These are phyloP conservation scores for Trichoderma atrobrunneum DNA, from an alignment of 2,329 filamentous ascomycete species.

Conservation along the genomic window DNA sequence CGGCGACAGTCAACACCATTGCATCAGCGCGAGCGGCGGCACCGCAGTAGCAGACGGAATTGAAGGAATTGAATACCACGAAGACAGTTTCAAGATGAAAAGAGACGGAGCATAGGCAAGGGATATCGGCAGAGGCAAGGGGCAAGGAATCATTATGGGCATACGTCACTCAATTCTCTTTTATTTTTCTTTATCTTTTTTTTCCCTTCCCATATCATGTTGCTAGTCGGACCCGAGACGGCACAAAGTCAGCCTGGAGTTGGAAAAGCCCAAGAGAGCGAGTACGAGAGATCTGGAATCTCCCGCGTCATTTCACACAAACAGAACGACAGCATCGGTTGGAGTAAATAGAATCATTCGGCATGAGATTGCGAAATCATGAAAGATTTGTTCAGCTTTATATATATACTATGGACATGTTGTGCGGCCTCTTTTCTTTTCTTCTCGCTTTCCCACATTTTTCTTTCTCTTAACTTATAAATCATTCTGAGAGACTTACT, in stretches of 20 bases:
- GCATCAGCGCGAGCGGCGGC: slow-evolving; percentile 8
- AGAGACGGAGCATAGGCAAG: background rate
- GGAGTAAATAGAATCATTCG: slow-evolving; percentile 10
- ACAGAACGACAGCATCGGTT: slow-evolving; percentile 4
- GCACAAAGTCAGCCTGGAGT: background rate
- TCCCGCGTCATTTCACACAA: background rate
- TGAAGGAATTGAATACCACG: background rate
- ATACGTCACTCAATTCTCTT: background rate
- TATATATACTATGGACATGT: background rate
- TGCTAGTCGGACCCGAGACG: background rate
- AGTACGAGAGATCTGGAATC: slow-evolving; percentile 8
- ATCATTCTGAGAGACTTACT: background rate
- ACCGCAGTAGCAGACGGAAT: slow-evolving; percentile 13
- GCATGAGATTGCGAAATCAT: slow-evolving; percentile 16
- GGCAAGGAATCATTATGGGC: background rate
- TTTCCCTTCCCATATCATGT: background rate
- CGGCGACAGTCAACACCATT: slow-evolving; percentile 1
- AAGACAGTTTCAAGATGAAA: background rate
- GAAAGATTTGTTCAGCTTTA: background rate
- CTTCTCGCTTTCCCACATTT: background rate
- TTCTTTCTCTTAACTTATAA: background rate
- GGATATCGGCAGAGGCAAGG: background rate
- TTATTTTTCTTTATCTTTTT: background rate
- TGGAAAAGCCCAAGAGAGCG: background rate
- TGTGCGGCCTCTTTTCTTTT: background rate